Conservation (phyloP, 2,329 filamentous ascomycete species). For the Penicillium sp. region DNA sequence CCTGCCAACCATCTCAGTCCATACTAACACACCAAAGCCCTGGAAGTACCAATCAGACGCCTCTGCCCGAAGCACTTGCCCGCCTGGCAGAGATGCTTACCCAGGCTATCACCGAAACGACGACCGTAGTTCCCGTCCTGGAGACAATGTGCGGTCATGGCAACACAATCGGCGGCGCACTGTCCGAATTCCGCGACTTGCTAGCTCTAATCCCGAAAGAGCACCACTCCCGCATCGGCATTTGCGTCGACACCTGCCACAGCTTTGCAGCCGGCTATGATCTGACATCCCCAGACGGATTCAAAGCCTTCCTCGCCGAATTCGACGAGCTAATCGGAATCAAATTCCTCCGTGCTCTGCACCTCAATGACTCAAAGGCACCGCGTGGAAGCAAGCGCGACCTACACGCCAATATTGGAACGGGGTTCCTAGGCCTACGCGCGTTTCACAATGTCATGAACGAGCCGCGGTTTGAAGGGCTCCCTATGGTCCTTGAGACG, state of each 20-base stretch:
- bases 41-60: slow-evolving; percentile 70
- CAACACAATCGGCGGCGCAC: slow-evolving; percentile 80
- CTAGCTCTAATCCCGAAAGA: slow-evolving; percentile 68
- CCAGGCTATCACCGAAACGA: slow-evolving; percentile 72
- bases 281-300: slow-evolving; percentile 70
- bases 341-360: slow-evolving; percentile 77
- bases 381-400: slow-evolving; percentile 79
- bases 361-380: slow-evolving; percentile 94
- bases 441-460: slow-evolving; percentile 94
- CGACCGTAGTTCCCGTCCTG: slow-evolving; percentile 74
- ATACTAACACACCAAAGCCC: slow-evolving; percentile 49
- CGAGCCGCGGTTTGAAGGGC: slow-evolving; percentile 66
- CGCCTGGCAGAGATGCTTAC: slow-evolving; percentile 83
- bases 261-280: slow-evolving; percentile 94
- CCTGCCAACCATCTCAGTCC: neutral
- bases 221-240: slow-evolving; percentile 79
- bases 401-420: slow-evolving; percentile 93
- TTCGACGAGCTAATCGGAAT: slow-evolving; percentile 78
- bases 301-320: slow-evolving; percentile 67
- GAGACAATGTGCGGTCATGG: slow-evolving; percentile 95
- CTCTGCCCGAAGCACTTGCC: slow-evolving; percentile 66
- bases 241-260: slow-evolving; percentile 97
- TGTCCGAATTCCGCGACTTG: slow-evolving; percentile 82
- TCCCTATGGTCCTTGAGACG: slow-evolving; percentile 96
- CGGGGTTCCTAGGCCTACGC: slow-evolving; percentile 83